These are phyloP conservation scores for Rhizophagus prolifer DNA, from an alignment of 192 early-diverging fungal genomes.

Conservation along the genomic window DNA sequence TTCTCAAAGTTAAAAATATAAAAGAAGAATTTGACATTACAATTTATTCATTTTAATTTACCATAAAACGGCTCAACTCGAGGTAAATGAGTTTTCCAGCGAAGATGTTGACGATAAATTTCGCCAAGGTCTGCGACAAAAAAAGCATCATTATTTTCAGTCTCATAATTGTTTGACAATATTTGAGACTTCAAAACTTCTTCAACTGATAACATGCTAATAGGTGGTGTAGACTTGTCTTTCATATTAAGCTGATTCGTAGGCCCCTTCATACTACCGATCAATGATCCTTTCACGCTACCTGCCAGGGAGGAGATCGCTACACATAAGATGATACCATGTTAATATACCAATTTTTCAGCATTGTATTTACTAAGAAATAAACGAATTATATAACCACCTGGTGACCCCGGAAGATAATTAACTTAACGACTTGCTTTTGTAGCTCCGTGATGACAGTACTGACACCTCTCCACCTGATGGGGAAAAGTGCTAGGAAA, in stretches of 20 bases:
- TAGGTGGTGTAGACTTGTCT: not conserved
- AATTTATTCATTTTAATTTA: slow-evolving; percentile 35
- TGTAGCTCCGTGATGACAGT: slow-evolving; percentile 30
- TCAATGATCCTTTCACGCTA: slow-evolving; percentile 13
- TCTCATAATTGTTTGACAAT: slow-evolving; percentile 34
- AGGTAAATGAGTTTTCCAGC: slow-evolving; percentile 82
- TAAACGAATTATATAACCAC: not conserved
- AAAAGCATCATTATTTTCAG: slow-evolving; percentile 85
- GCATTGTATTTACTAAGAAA: too few relatives aligned
- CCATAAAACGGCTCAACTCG: slow-evolving; percentile 96
- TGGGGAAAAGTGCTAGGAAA: slow-evolving; percentile 25
- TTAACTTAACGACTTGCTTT: slow-evolving; percentile 31
- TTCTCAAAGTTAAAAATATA: slow-evolving; percentile 11
- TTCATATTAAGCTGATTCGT: not conserved
- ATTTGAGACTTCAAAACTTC: slow-evolving; percentile 15
- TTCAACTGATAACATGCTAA: slow-evolving; percentile 16
- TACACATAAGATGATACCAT: not conserved
- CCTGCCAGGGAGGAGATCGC: slow-evolving; percentile 33
- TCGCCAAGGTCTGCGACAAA: slow-evolving; percentile 94
- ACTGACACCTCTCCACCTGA: slow-evolving; percentile 24
- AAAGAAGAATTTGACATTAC: not conserved
- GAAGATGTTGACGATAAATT: slow-evolving; percentile 81
- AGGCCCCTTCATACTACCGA: not conserved
- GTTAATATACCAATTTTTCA: too few relatives aligned
- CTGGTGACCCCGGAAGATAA: slow-evolving; percentile 30